Base-by-base conservation (phyloP, 148 eudicot species). In the Fallopia convolvulus region DNA sequence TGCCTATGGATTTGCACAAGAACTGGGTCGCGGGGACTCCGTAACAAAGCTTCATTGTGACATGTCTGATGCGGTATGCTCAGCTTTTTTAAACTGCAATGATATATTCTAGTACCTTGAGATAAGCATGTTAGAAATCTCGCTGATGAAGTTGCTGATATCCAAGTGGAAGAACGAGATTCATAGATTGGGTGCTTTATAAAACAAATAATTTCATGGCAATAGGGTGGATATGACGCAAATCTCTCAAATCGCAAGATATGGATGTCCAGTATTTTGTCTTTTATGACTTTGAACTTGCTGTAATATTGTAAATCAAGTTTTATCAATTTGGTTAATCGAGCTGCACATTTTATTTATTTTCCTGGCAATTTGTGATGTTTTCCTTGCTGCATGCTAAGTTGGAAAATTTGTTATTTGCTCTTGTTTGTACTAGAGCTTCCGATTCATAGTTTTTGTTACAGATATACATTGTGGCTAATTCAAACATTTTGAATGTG, bases 1-100 rank as follows among this genome's bases (percentile, higher is more conserved):
- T 61, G 93, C 91, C 14, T 89, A 89, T 82, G 97, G 93, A 32
- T 81, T 86, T 73, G 74, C 79, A 30, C 87, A 88, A 81, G 97
- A 91, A 79, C 88, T 91, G 74, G 93, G 90, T 14, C 88, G 88
- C 26, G 96, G 93, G 48, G 93, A 91, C 84, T 91, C 93, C 60
- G 89, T 91, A 21, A 89, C 96, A 15, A 91, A 86, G 82, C 90
- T 91, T 72, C 91, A 89, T 39, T 87, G 82, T 58, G 87, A 87
- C 76, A 83, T 87, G 84, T 84, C 93, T 72, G 96, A 89, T 83
- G 91, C 87, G 89, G 97, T 91, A 88, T 61, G 81, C 41, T 58
- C 14, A 11, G 4, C 10, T 30, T 15, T 23, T 11, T 53, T 11
- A 8, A 72, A 41, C 26, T 33, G 5, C 75, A 8, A 21, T 2